Evolutionary conservation across 345 rosid genomes (phyloP).

Genomic region (Populus tremula): DNA sequence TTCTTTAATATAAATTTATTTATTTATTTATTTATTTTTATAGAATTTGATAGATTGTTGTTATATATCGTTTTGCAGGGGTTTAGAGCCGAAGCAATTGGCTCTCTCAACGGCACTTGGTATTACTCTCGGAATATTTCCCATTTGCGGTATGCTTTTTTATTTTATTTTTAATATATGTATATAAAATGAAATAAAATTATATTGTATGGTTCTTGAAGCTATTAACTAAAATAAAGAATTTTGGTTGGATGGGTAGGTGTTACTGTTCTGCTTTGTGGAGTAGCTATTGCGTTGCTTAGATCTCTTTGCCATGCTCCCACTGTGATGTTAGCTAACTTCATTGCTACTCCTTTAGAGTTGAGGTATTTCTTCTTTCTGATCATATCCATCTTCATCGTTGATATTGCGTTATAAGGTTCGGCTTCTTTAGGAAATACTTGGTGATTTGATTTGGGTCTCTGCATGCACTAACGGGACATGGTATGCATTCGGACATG

Average conservation of each 20-base stretch:
- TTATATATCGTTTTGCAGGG: constrained; percentile 33
- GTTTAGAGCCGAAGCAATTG: constrained; percentile 84
- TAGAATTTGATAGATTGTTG: background rate
- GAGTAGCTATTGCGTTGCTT: constrained; percentile 70
- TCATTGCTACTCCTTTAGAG: constrained; percentile 83
- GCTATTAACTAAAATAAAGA: background rate
- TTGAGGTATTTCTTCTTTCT: constrained; percentile 49
- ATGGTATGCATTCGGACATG: background rate
- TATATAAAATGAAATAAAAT: too few species aligned
- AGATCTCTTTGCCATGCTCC: constrained; percentile 81
- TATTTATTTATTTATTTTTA: background rate
- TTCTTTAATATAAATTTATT: constrained; percentile 11
- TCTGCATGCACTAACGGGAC: background rate
- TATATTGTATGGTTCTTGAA: background rate
- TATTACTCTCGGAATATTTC: constrained; percentile 77
- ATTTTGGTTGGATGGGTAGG: constrained; percentile 35
- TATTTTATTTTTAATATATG: too few species aligned
- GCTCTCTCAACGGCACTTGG: constrained; percentile 91
- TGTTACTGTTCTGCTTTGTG: constrained; percentile 81
- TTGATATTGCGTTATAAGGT: background rate
- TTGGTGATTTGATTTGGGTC: background rate
- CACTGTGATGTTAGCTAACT: constrained; percentile 76
- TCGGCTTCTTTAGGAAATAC: background rate
- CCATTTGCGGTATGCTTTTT: constrained; percentile 64
- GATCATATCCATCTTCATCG: background rate